Evolutionary conservation across 2,329 filamentous ascomycete species (phyloP), one percentile per base, ranked within the genome.

Genomic region (Penicillium aurantiogriseum): DNA sequence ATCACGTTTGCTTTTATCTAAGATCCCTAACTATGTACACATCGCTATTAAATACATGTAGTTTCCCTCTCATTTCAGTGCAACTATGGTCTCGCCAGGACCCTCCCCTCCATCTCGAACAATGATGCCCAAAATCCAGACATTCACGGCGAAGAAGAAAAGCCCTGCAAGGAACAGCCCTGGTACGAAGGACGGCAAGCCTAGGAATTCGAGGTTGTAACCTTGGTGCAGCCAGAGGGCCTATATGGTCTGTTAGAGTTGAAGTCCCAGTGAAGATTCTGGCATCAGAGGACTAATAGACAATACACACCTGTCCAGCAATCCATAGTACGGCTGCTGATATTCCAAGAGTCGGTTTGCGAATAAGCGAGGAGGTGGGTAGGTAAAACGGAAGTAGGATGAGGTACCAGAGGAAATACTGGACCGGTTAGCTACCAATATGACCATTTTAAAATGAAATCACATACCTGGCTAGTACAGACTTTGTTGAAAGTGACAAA

Each of bases 371-470:
- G 0, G 92, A 97, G 38, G 78, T 78, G 0, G 93, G 92, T 0
- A 99, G 86, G 72, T 97, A 96, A 49, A 97, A 87, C 0, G 94
- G 94, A 3, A 97, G 80, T 66, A 99, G 90, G 63, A 97, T 85
- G 76, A 97, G 87, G 76, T 99, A 97, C 94, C 94, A 99, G 49
- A 99, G 84, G 74, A 99, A 99, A 74, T 99, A 99, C 91, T 96
- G 29, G 7, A n/a, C 13, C 21, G 8, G 57, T 35, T 50, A 51
- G 36, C 33, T 17, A 25, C 46, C 15, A 33, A 44, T 35, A n/a
- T 29, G 31, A 33, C 25, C 49, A 51, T 42, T 8, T 19, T 21
- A 19, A 10, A 31, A 31, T 31, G 51, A 36, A 17, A 31, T 52
- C 15, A 71, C 82, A 62, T 83, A 94, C 91, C 83, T 97, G 93